Percentiles rank a stretch among this genome's conserved stretches.
phyloP scores from a whole-genome alignment of 495 filamentous ascomycete species.

The Trypethelium eluteriae region DNA sequence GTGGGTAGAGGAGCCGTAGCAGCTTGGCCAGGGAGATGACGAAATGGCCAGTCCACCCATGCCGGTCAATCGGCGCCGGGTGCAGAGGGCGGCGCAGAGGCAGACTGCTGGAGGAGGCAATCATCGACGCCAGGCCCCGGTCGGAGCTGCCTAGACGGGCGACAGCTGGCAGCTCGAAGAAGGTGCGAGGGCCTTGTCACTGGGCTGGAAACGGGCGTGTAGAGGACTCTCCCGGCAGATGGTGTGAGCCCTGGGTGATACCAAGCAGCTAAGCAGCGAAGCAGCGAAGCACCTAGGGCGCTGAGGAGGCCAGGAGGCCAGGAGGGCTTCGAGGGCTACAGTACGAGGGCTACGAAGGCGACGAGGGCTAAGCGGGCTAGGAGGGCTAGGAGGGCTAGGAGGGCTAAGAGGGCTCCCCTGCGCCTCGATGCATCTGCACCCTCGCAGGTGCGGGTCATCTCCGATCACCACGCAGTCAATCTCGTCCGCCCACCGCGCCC shows the following conservation, averaged over 20 bases:
- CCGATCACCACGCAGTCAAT: conserved; percentile 13
- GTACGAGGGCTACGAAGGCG: too few relatives aligned
- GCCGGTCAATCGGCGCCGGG: too few relatives aligned
- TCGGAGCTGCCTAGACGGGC: conserved; percentile 7
- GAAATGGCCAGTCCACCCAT: too few relatives aligned
- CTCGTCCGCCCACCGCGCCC: not conserved
- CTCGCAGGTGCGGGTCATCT: conserved; percentile 9
- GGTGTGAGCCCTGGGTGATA: not conserved
- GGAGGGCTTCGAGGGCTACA: too few relatives aligned
- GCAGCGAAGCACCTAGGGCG: too few relatives aligned
- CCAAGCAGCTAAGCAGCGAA: too few relatives aligned
- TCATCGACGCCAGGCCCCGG: not conserved
- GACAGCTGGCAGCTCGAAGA: not conserved
- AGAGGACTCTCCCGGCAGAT: not conserved
- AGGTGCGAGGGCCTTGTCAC: too few relatives aligned
- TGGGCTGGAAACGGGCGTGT: too few relatives aligned
- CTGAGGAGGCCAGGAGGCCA: too few relatives aligned
- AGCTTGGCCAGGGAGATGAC: not conserved
- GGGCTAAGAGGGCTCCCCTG: not conserved
- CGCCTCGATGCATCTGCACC: not conserved
- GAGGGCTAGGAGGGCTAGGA: too few relatives aligned
- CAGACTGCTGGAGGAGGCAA: not conserved
- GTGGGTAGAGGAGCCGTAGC: not conserved
- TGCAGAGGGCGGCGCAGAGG: not conserved
- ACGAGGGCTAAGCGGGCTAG: too few relatives aligned